Evolutionary conservation across 805 yeast genomes (phyloP), one percentile per base, ranked within the genome.

Genomic region (Scheffersomyces ergatensis): DNA sequence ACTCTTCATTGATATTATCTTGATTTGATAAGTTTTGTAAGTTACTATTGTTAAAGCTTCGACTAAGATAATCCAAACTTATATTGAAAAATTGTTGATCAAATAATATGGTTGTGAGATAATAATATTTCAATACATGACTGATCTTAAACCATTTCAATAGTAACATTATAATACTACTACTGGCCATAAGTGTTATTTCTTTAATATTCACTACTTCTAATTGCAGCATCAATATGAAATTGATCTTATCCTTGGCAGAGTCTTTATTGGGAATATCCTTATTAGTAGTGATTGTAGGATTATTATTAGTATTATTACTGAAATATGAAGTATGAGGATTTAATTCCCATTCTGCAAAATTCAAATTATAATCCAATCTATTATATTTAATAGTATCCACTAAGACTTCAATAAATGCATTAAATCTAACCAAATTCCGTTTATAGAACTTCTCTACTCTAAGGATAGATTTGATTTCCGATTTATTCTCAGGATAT

Each of bases 91-190:
- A 84, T 43, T 82, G 80, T 21, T 83, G 77, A 57, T 93, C 98
- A 58, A 83, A 85, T 19, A 93, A 59, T 33, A 90, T 57, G 0
- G 86, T 76, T 5, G 84, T 60, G 12, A 92, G 64, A 51, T 83
- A 86, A 57, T 89, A 95, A 57, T 75, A 82, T 58, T 92, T 90
- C 47, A 90, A 58, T 2, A 89, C 66, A 57, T 93, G 97, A 34
- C 80, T 83, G 8, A 74, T 58, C 55, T 85, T 86, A 57, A 87
- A 83, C 97, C 97, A 90, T 51, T 75, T 76, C 25, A 83, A 56
- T 16, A 93, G 55, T 16, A 78, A 50, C 9, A 65, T 50, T 1
- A 88, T 40, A 1, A 80, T 72, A 1, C 77, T 76, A 0, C 83
- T 67, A 2, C 83, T 65, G 3, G 83, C 76, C 48, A 82, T 84